These are phyloP conservation scores for Knufia fluminis DNA, from an alignment of 2,329 filamentous ascomycete species.

Conservation along the genomic window DNA sequence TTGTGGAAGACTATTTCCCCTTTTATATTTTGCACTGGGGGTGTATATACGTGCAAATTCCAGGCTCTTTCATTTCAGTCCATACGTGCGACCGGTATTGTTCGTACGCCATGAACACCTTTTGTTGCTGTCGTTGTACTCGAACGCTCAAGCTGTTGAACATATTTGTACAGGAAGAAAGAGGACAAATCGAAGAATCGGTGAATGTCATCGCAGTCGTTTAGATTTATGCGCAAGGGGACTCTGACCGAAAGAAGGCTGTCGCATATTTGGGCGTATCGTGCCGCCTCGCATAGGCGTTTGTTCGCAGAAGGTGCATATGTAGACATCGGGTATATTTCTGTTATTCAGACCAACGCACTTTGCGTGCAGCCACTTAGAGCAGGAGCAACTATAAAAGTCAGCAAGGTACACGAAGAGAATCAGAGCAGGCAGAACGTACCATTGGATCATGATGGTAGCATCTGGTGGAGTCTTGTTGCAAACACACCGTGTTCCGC, in stretches of 20 bases:
- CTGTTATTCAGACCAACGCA: slow-evolving; percentile 47
- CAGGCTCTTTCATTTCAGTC: background rate
- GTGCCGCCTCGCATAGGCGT: slow-evolving; percentile 32
- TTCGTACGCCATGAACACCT: background rate
- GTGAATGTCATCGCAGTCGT: background rate
- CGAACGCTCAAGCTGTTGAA: background rate
- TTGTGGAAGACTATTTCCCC: background rate
- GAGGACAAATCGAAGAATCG: background rate
- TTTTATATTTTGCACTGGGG: background rate
- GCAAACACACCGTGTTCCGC: slow-evolving; percentile 50
- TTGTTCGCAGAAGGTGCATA: slow-evolving; percentile 43
- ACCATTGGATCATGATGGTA: slow-evolving; percentile 52
- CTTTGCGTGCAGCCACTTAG: slow-evolving; percentile 52
- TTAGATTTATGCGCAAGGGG: slow-evolving; percentile 21
- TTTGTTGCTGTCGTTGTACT: background rate
- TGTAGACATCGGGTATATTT: slow-evolving; percentile 39
- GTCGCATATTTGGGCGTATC: slow-evolving; percentile 9
- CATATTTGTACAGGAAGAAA: background rate
- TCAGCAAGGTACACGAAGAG: slow-evolving; percentile 10
- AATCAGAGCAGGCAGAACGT: slow-evolving; percentile 18
- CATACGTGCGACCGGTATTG: background rate
- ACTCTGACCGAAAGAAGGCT: slow-evolving; percentile 16
- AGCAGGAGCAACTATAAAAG: slow-evolving; percentile 48
- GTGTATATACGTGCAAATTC: background rate
- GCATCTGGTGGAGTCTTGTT: slow-evolving; percentile 44